Evolutionary conservation across 805 yeast genomes (phyloP).

Genomic region (Limtongia smithiae): DNA sequence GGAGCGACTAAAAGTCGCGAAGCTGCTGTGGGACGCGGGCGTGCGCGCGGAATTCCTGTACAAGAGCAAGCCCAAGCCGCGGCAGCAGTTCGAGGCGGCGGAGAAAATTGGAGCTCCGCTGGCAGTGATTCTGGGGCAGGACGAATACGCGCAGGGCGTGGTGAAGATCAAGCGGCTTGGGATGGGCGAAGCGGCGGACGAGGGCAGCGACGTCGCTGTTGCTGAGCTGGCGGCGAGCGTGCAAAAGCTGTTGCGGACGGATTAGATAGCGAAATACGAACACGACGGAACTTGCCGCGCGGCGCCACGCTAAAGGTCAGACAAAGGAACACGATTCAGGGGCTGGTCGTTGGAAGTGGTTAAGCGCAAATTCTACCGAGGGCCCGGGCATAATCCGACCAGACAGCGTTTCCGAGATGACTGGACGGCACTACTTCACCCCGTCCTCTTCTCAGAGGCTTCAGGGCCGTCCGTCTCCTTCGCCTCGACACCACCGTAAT

Average conservation of each 20-base stretch:
- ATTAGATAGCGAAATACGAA: background rate
- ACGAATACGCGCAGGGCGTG: conserved; percentile 78
- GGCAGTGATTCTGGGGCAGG: conserved; percentile 93
- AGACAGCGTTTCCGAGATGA: too few relatives aligned
- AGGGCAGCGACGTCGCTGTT: conserved; percentile 54
- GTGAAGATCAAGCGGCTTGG: conserved; percentile 86
- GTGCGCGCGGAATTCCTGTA: conserved; percentile 88
- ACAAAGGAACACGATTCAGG: background rate
- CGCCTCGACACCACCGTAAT: background rate
- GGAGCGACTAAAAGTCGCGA: conserved; percentile 86
- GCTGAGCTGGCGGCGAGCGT: conserved; percentile 15
- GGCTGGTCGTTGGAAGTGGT: background rate
- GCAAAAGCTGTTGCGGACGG: conserved; percentile 1
- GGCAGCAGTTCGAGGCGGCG: conserved; percentile 97
- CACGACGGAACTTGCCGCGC: too few relatives aligned
- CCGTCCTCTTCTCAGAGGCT: too few relatives aligned
- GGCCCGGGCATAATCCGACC: too few relatives aligned
- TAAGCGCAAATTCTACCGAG: background rate
- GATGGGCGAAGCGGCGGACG: conserved; percentile 80
- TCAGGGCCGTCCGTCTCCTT: too few relatives aligned
- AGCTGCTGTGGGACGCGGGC: conserved; percentile 80
- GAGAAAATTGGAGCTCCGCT: conserved; percentile 88
- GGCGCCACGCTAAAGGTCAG: too few relatives aligned
- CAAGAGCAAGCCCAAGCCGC: conserved; percentile 88
- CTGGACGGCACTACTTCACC: too few relatives aligned